A percentile compares a stretch with the other conserved stretches of the same genome.
Evolutionary conservation across 805 yeast genomes (phyloP).

Genomic region (Zygoascus tannicola): DNA sequence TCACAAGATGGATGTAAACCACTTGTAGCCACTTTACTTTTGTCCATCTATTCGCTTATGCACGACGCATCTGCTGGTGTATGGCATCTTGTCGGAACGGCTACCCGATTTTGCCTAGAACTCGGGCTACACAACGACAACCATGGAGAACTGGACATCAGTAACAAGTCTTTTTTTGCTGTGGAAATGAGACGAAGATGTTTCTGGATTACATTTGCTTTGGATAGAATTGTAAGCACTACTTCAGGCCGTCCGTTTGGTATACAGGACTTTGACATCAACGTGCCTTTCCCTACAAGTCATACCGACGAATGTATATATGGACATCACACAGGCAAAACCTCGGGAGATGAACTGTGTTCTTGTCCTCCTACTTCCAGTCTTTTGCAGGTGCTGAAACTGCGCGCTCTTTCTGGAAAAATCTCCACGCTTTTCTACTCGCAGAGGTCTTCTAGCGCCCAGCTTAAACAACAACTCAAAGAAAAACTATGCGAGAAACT

Average conservation of each 20-base stretch:
- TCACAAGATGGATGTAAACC: constrained; percentile 42
- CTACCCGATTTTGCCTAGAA: constrained; percentile 10
- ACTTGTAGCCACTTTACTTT: constrained; percentile 60
- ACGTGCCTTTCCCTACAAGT: constrained; percentile 57
- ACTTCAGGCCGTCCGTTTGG: constrained; percentile 84
- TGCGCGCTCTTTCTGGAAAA: background rate
- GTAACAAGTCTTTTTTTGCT: constrained; percentile 38
- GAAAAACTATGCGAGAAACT: too few species aligned
- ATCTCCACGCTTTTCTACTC: background rate
- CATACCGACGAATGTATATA: background rate
- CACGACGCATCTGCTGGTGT: constrained; percentile 76
- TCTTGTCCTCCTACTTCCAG: background rate
- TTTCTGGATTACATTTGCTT: constrained; percentile 82
- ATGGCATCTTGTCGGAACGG: constrained; percentile 12
- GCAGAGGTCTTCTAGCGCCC: background rate
- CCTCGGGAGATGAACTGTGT: background rate
- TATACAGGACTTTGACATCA: constrained; percentile 71
- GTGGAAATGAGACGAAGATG: constrained; percentile 63
- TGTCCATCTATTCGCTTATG: constrained; percentile 71
- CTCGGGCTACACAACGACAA: constrained; percentile 38
- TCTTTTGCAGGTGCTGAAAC: background rate
- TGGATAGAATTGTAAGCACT: constrained; percentile 79
- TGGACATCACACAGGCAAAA: background rate
- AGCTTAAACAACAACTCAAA: background rate
- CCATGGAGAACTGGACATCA: background rate